A percentile compares a stretch with the other conserved stretches of the same genome.
Conservation (phyloP, 345 rosid species). For the Arabidopsis thaliana region TAIR10.1 NC_003076.8:26555501-26556000, state of each 20-base stretch:
- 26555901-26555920: slow-evolving; percentile 23
- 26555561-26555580: slow-evolving; percentile 65
- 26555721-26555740: neutral
- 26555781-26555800: slow-evolving; percentile 12
- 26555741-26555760: neutral
- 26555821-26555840: slow-evolving; percentile 24
- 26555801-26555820: neutral
- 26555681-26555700: slow-evolving; percentile 2
- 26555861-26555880: slow-evolving; percentile 33
- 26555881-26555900: slow-evolving; percentile 25
- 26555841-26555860: slow-evolving; percentile 16
- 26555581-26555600: slow-evolving; percentile 19
- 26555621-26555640: too few species aligned
- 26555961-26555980: neutral
- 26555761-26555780: neutral
- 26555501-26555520: slow-evolving; percentile 62
- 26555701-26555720: neutral
- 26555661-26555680: too few species aligned
- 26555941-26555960: neutral
- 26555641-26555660: too few species aligned
- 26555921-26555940: neutral
- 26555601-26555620: slow-evolving; percentile 21
- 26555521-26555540: slow-evolving; percentile 43
- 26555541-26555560: slow-evolving; percentile 53
- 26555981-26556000: slow-evolving; percentile 10